Base-by-base conservation (phyloP, 2,329 filamentous ascomycete genomes). In the Dothideomycetes sp. region DNA sequence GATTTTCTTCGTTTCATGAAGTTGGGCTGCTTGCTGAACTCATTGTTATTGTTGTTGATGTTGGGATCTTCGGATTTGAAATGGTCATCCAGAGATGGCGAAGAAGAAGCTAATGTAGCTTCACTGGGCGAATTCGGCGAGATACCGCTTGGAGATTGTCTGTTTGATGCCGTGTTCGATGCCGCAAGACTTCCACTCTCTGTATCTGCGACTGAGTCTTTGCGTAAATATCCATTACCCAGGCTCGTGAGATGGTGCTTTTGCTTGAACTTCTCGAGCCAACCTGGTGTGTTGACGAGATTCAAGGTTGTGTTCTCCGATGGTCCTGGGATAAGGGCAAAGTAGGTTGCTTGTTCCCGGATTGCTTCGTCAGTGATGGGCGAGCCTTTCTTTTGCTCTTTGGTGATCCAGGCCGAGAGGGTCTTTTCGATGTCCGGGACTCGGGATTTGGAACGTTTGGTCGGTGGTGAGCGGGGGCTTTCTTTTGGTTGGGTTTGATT, bases 221-320 rank as follows among this genome's bases (percentile, higher is more conserved):
- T 40, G 37, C 37, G 37, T 25, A 19, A 3, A 6, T 25, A 7
- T 7, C 22, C 37, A 12, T 33, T 18, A 17, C 7, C 7, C 7
- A 7, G 64, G 25, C 71, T 68, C 50, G 68, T 60, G 9, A 81
- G 56, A 48, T 73, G 78, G 58, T 94, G 82, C 65, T 89, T 94
- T 57, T 86, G 78, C 68, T 95, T 94, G 69, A 96, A 96, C 58
- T 91, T 93, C 55, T 94, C 86, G 23, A 96, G 71, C 88, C 89
- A 95, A 50, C 71, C 79, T 20, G 76, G 69, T 50, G 76, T 91
- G 49, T 85, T 74, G 53, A 82, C 84, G 6, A 43, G 43, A 15
- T 47, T 45, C 2, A 15, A 18, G 42, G 82, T 62, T 35, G 84
- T 76, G 47, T 73, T 78, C 40, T 94, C 85, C n/a, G n/a, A n/a